Evolutionary conservation across 2,329 filamentous ascomycete genomes (phyloP), one percentile per base, ranked within the genome.

Genomic region (Metarhizium album): DNA sequence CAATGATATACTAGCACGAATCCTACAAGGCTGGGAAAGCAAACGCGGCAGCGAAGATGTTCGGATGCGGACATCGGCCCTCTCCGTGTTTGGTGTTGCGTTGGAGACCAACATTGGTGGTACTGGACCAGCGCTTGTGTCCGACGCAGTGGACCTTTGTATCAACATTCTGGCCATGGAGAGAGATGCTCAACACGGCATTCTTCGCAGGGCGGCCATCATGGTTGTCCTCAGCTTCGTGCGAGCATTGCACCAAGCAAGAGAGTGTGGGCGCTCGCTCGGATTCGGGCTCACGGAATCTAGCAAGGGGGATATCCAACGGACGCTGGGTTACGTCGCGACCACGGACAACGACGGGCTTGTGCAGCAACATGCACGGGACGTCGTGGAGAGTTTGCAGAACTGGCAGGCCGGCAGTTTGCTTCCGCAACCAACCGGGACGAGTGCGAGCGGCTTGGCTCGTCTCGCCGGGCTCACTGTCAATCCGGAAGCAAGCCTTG

Each of bases 1-100:
- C 53, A 74, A 74, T 51, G 80, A 73, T 29, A 71, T 75, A 45
- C 61, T 84, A 13, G 68, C 72, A 22, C 71, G 74, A 52, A 86
- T 88, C 53, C 71, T 87, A 0, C 68, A 74, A 14, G 83, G 82
- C 1, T 88, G 85, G 85, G 75, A 83, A 56, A 76, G 81, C 54
- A 82, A 79, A 51, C 69, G 74, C 16, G 83, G 82, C 0, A 74
- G 75, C 52, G 85, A 89, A 62, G 85, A 89, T 59, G 70, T 87
- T 13, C 75, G 86, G 3, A 76, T 90, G 57, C 79, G 86, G 1
- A 70, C 83, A 14, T 87, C 84, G 22, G 82, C 84, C 3, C 64
- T 90, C 6, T 84, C 83, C 4, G 75, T 89, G 45, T 70, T 89
- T 42, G 76, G 78, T 1, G 67, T 68, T 1, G 73, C 74, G 0